Percentiles rank a stretch among this genome's conserved stretches.
Conservation (phyloP, 495 filamentous ascomycete genomes). For the Penicillium tannophilum region DNA sequence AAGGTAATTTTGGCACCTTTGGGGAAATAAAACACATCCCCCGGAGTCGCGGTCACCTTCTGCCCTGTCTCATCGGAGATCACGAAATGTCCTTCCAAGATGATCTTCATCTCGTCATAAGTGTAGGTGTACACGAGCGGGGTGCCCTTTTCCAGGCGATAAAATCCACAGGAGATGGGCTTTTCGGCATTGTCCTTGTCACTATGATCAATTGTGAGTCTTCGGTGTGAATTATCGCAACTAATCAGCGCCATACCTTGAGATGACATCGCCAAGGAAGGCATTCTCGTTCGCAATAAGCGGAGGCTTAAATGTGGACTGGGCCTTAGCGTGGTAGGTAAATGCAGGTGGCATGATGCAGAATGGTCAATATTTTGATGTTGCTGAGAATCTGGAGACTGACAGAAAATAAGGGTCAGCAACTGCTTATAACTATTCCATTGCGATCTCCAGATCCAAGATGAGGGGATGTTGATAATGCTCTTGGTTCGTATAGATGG, state of each 20-base stretch:
- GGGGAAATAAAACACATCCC: slow-evolving; percentile 79
- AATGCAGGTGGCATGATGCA: slow-evolving; percentile 38
- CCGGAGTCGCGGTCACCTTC: slow-evolving; percentile 65
- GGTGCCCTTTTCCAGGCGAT: slow-evolving; percentile 73
- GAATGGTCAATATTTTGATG: background rate
- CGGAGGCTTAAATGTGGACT: slow-evolving; percentile 67
- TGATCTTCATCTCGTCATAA: slow-evolving; percentile 82
- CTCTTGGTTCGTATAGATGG: background rate
- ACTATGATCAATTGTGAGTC: slow-evolving; percentile 31
- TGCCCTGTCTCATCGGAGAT: slow-evolving; percentile 72
- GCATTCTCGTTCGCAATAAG: slow-evolving; percentile 77
- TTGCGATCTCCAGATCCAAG: background rate
- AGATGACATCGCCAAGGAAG: slow-evolving; percentile 66
- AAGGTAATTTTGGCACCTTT: slow-evolving; percentile 80
- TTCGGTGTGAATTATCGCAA: background rate
- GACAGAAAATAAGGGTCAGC: background rate
- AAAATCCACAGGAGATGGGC: slow-evolving; percentile 71
- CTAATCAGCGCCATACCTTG: slow-evolving; percentile 44
- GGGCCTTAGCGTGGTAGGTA: slow-evolving; percentile 60
- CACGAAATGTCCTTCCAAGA: slow-evolving; percentile 74
- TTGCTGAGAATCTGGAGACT: background rate
- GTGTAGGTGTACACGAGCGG: slow-evolving; percentile 74
- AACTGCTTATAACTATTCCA: background rate
- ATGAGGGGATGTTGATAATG: background rate
- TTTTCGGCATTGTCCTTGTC: slow-evolving; percentile 59